phyloP scores from a whole-genome alignment of 2,329 filamentous ascomycete species.

The Arthroderma sp. region DNA sequence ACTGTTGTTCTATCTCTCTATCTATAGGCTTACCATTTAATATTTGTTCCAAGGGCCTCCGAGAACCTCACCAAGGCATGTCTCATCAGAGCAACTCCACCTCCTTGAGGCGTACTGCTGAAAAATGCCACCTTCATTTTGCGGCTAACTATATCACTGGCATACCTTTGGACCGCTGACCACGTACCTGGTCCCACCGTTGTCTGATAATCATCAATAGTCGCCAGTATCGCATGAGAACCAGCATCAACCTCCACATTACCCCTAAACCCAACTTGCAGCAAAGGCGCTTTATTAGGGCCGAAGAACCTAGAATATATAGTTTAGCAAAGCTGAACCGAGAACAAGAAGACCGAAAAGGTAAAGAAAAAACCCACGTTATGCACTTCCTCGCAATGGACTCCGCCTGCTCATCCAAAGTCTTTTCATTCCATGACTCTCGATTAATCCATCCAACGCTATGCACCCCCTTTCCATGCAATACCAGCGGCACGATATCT shows the following conservation, averaged over 20 bases:
- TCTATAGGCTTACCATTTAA: conserved; percentile 51
- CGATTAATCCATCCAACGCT: conserved; percentile 15
- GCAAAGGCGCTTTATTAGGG: conserved; percentile 54
- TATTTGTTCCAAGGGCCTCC: conserved; percentile 51
- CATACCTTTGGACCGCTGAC: conserved; percentile 51
- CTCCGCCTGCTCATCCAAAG: conserved; percentile 70
- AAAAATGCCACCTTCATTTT: conserved; percentile 64
- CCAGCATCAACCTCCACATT: conserved; percentile 57
- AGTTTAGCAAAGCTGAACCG: conserved; percentile 5
- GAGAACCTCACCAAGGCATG: conserved; percentile 64
- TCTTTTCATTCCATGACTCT: conserved; percentile 40
- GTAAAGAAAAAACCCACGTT: conserved; percentile 38
- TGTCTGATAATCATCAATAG: conserved; percentile 43
- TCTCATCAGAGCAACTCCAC: conserved; percentile 69
- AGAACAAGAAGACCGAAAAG: background rate
- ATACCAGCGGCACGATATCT: conserved; percentile 60
- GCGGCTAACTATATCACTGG: conserved; percentile 47
- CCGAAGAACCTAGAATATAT: conserved; percentile 59
- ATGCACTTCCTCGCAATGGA: conserved; percentile 69
- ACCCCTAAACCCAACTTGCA: conserved; percentile 53
- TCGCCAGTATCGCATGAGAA: conserved; percentile 49
- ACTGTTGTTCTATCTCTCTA: background rate
- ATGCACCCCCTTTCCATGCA: conserved; percentile 28
- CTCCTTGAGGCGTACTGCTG: conserved; percentile 69
- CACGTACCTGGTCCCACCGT: conserved; percentile 53